These are phyloP conservation scores for Aphanomyces stellatus DNA, from an alignment of 352 stramenopile species.

Conservation along the genomic window DNA sequence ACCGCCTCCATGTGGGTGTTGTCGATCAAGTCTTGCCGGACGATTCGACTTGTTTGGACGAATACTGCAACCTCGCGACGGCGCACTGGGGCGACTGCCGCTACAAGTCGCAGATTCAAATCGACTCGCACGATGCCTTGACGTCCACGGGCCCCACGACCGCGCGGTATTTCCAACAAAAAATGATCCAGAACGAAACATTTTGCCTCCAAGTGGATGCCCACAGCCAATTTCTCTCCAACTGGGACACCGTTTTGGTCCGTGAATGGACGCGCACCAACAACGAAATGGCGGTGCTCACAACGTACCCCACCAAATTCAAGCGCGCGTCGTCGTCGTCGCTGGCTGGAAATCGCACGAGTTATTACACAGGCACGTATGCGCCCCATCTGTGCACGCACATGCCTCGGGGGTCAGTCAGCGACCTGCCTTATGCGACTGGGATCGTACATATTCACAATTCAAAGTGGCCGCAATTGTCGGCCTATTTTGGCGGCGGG, in stretches of 20 bases:
- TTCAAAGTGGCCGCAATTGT: slow-evolving; percentile 13
- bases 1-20: slow-evolving; percentile 9
- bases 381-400: neutral
- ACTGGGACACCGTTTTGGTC: slow-evolving; percentile 14
- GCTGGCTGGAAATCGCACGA: no score
- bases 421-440: neutral
- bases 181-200: slow-evolving; percentile 4
- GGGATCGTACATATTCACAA: neutral
- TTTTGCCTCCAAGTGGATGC: slow-evolving; percentile 20
- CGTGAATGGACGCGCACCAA: neutral
- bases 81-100: neutral
- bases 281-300: slow-evolving; percentile 19
- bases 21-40: slow-evolving; percentile 13
- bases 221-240: neutral
- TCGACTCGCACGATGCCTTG: neutral
- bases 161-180: slow-evolving; percentile 10
- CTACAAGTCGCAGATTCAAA: slow-evolving; percentile 10
- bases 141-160: neutral
- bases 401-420: neutral
- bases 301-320: neutral
- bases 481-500: slow-evolving; percentile 3
- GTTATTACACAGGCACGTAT: neutral
- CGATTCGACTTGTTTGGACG: slow-evolving; percentile 1
- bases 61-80: slow-evolving; percentile 8
- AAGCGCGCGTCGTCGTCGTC: no score